phyloP scores from a whole-genome alignment of 2,329 filamentous ascomycete species.

The Dactylellina haptotyla region DNA sequence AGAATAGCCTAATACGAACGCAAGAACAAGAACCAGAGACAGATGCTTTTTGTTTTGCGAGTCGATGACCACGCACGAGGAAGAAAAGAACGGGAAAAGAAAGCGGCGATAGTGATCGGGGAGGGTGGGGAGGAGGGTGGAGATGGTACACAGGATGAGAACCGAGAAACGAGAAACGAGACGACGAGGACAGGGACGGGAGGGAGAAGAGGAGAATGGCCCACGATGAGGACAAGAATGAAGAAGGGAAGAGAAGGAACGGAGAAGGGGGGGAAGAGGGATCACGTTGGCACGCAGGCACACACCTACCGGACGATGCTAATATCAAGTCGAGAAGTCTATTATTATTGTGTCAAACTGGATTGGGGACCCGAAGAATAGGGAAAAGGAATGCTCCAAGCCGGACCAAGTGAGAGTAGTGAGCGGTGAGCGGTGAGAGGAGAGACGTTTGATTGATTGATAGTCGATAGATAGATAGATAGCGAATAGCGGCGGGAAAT shows the following conservation, averaged over 20 bases:
- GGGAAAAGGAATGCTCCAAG: no score
- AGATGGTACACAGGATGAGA: slow-evolving; percentile 3
- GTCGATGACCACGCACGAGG: no score
- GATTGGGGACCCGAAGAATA: not conserved
- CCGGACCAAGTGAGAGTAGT: not conserved
- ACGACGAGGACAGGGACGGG: slow-evolving; percentile 1
- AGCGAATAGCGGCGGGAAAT: slow-evolving; percentile 29
- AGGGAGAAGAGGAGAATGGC: slow-evolving; percentile 11
- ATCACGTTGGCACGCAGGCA: slow-evolving; percentile 31
- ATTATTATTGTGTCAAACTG: not conserved
- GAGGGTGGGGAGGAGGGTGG: no score
- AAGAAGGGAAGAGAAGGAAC: not conserved
- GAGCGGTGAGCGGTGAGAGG: not conserved
- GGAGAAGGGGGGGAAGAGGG: not conserved
- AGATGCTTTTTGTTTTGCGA: no score
- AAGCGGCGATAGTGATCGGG: no score
- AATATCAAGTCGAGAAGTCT: not conserved
- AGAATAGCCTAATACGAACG: slow-evolving; percentile 53
- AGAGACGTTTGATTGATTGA: not conserved
- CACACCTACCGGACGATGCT: not conserved
- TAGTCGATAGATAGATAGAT: slow-evolving; percentile 4
- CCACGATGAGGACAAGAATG: not conserved
- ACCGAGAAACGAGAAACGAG: slow-evolving; percentile 6
- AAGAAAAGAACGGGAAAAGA: no score
- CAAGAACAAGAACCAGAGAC: no score